Base-by-base conservation (phyloP, 2,329 filamentous ascomycete genomes). In the Diplodia scrobiculata region DNA sequence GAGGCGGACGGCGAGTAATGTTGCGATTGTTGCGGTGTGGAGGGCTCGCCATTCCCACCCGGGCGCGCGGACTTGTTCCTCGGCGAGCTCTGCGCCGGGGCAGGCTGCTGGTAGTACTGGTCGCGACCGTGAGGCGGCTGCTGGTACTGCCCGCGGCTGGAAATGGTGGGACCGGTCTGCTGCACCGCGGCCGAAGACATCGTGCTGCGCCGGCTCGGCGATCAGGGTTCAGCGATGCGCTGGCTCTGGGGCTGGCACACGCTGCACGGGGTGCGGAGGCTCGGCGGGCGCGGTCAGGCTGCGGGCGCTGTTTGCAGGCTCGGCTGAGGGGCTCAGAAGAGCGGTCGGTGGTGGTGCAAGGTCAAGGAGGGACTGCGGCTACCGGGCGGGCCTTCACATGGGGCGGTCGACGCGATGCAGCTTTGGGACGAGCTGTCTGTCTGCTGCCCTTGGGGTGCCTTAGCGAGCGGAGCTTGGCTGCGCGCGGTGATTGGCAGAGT, bases 181-280 rank as follows among this genome's bases (percentile, higher is more conserved):
- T 73, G 75, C 66, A 78, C 76, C 63, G 76, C 76, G 68, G 76
- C 76, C 67, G 73, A 74, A 68, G 73, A 75, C 76, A 78, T 78
- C 66, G 58, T 72, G 63, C 62, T 52, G 60, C 47, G 21, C 60
- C 60, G 48, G 60, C 47, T 48, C 51, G 63, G 63, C 63, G 63
- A 65, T 65, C 63, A 65, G 63, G 63, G 63, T 65, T 55, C 63
- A 55, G 63, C 51, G 36, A 65, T 52, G 63, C 51, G 51, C 50
- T 64, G 50, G 62, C 50, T 64, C 34, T 36, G 9, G 32, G 29
- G 45, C 59, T 51, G 60, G 59, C 47, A 51, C 21, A 47, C 34
- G 55, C 58, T 62, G 58, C 58, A 62, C 58, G 58, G 58, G 58
- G 58, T 34, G 45, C 58, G 25, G 58, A 47, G 45, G 58, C 60